Base-by-base conservation (phyloP, 2,329 filamentous ascomycete genomes). In the Colletotrichum sp. region DNA sequence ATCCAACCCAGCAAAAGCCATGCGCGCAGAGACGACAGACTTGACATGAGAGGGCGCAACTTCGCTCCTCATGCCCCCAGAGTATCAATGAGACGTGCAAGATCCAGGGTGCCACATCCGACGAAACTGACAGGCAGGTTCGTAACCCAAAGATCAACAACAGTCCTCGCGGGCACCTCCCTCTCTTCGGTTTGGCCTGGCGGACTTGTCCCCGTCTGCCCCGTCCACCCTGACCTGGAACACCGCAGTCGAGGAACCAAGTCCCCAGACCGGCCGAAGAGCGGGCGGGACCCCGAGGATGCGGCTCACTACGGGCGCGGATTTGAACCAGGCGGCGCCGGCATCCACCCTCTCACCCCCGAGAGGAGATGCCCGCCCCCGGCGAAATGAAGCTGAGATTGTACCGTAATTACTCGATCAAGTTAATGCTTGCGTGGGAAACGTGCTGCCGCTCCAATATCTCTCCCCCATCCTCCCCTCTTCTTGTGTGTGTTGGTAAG, bases 381-480 rank as follows among this genome's bases (percentile, higher is more conserved):
- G 87, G 79, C 81, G 83, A 86, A 82, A 91, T 88, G 91, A 96
- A 92, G 95, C 95, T 96, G 95, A 97, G 95, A 96, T 93, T 93
- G 94, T 92, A 97, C 95, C 95, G 95, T 96, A 89, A 94, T 76
- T 93, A 96, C 95, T 96, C 95, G 95, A 97, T 95, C 95, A 97
- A 97, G 95, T 95, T 96, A 97, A 96, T 96, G 94, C 95, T 97
- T 97, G 95, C 95, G 95, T 96, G 95, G 93, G 95, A 94, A 96
- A 96, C 90, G 95, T 96, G 95, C 94, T 96, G 95, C 95, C 95
- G 94, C 94, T 95, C 92, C 88, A 86, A 87, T 84, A 85, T 84
- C 82, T 80, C 81, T 80, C 79, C 80, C 76, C 77, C 77, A 73
- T 68, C 78, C 79, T 79, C 77, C 71, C 73, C 78, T 77, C 80